Conservation (phyloP, 441 rosid species). For the Isatis lusitanica region DNA sequence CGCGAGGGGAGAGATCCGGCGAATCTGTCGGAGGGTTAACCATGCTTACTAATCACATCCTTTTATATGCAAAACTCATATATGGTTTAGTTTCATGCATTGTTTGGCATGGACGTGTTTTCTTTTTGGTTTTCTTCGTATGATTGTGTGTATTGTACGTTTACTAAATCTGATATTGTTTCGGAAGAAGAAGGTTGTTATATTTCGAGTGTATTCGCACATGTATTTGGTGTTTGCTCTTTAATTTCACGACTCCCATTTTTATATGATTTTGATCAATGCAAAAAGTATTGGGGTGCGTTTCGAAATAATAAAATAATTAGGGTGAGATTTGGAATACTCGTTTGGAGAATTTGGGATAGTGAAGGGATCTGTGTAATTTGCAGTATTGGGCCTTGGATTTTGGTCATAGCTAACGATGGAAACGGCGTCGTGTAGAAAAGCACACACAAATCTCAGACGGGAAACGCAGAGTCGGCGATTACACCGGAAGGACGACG, state of each 20-base stretch:
- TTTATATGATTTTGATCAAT: neutral
- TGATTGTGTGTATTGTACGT: neutral
- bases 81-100: slow-evolving; percentile 17
- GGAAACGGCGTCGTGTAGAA: neutral
- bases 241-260: neutral
- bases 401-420: neutral
- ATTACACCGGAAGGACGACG: slow-evolving; percentile 1
- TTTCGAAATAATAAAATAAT: neutral
- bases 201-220: neutral
- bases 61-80: neutral
- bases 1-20: slow-evolving; percentile 49
- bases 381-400: neutral
- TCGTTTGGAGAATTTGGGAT: neutral
- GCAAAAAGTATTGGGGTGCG: neutral
- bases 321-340: neutral
- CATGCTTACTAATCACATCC: slow-evolving; percentile 29
- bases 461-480: slow-evolving; percentile 19
- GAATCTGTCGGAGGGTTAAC: slow-evolving; percentile 53
- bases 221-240: neutral
- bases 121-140: slow-evolving; percentile 9
- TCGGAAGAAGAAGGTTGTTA: neutral
- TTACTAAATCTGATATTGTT: neutral
- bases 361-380: neutral
- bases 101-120: slow-evolving; percentile 23
- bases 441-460: neutral